These are phyloP conservation scores for Floccularia luteovirens DNA, from an alignment of 768 basidiomycete species.

Conservation along the genomic window DNA sequence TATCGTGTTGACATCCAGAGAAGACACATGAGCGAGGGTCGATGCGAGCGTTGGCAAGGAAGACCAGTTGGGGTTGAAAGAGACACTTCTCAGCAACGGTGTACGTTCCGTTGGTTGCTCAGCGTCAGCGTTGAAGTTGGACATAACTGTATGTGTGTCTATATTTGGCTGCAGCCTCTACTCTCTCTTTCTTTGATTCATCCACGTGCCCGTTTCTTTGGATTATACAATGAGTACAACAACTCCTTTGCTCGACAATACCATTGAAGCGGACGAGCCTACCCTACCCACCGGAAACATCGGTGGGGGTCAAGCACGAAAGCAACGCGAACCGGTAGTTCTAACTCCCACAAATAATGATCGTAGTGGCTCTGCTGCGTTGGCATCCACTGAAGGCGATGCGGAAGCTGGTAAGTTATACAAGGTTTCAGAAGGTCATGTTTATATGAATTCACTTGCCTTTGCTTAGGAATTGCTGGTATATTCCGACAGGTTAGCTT, in stretches of 20 bases:
- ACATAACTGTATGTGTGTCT: too few relatives aligned
- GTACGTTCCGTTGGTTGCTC: constrained; percentile 2
- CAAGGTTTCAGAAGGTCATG: constrained; percentile 3
- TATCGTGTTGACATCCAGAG: not conserved
- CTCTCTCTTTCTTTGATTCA: too few relatives aligned
- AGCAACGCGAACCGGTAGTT: constrained; percentile 36
- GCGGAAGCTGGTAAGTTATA: constrained; percentile 66
- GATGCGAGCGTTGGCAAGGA: not conserved
- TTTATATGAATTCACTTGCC: too few relatives aligned
- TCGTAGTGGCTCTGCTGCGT: constrained; percentile 20
- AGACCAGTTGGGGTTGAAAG: not conserved
- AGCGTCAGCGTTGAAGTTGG: too few relatives aligned
- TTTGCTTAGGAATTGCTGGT: too few relatives aligned
- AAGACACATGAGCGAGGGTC: not conserved
- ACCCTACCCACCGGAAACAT: constrained; percentile 15
- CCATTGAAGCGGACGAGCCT: constrained; percentile 84
- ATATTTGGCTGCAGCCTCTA: too few relatives aligned
- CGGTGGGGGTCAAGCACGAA: not conserved
- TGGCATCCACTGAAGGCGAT: constrained; percentile 53
- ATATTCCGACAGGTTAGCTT: too few relatives aligned
- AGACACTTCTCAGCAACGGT: not conserved
- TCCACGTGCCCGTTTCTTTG: not conserved
- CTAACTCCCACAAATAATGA: constrained; percentile 41
- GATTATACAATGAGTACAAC: constrained; percentile 43
- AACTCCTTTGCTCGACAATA: constrained; percentile 63